Evolutionary conservation across 2,329 filamentous ascomycete genomes (phyloP).

Genomic region (Aureobasidium sp.): DNA sequence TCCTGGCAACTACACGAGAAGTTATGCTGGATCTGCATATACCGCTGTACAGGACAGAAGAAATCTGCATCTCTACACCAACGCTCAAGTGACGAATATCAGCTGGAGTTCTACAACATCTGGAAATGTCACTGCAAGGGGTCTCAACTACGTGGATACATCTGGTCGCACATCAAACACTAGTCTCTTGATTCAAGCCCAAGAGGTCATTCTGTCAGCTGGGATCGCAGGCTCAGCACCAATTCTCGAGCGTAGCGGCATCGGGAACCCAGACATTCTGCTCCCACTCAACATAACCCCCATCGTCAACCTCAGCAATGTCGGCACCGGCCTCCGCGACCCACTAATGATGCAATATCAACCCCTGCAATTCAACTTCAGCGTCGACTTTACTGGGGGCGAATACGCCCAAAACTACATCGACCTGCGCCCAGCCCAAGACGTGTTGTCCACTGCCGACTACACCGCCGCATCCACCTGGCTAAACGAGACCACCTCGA

Average conservation of each 20-base stretch:
- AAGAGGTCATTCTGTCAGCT: slow-evolving; percentile 32
- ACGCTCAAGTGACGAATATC: slow-evolving; percentile 2
- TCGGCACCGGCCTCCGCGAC: slow-evolving; percentile 39
- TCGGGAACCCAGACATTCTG: slow-evolving; percentile 28
- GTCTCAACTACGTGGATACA: slow-evolving; percentile 1
- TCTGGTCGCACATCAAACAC: neutral
- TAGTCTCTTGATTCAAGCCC: slow-evolving; percentile 25
- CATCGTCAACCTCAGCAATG: slow-evolving; percentile 26
- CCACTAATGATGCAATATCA: slow-evolving; percentile 20
- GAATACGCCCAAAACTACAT: slow-evolving; percentile 18
- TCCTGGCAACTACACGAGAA: slow-evolving; percentile 4
- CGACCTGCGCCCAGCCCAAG: slow-evolving; percentile 11
- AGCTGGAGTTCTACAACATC: neutral
- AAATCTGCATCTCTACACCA: neutral
- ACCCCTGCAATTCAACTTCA: slow-evolving; percentile 9
- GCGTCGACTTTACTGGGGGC: slow-evolving; percentile 14
- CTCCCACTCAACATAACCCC: slow-evolving; percentile 25
- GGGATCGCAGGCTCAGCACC: slow-evolving; percentile 30
- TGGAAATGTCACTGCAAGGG: slow-evolving; percentile 2
- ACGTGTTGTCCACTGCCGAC: slow-evolving; percentile 8
- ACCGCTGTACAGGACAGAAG: neutral
- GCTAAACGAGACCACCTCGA: slow-evolving; percentile 10
- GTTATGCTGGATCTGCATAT: slow-evolving; percentile 9
- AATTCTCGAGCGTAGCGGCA: slow-evolving; percentile 31
- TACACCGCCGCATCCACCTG: slow-evolving; percentile 14